Evolutionary conservation across 257 asterid genomes (phyloP), one percentile per base, ranked within the genome.

Genomic region (Cruciata laevipes): DNA sequence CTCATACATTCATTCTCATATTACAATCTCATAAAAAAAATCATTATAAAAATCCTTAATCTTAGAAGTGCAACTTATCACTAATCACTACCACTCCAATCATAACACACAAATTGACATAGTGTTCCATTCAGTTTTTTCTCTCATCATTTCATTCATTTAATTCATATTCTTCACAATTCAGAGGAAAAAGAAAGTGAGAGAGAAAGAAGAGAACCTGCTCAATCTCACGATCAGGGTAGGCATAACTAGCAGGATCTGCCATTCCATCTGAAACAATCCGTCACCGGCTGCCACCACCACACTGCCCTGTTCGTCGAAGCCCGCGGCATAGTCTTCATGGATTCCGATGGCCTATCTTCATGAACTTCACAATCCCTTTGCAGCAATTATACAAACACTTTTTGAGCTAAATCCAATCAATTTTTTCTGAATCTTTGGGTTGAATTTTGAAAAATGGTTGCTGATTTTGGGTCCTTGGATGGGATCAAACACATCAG

Each of bases 191-290:
- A 62, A 14, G 1, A 27, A 1, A 2, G 8, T 7, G 32, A 37
- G n/a, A 59, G 3, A 42, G 1, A 14, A 7, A 24, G 23, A 38
- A 69, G 4, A 59, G 7, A 6, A 80, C 98, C 96, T 87, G 96
- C 67, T 92, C 97, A 75, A 79, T 76, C 76, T 91, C 94, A 35
- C 95, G 91, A 74, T 84, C 89, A 78, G 83, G 79, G 79, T 77
- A 82, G 82, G 79, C 92, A 86, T 79, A 84, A 77, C 91, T 86
- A 89, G 82, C 83, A 83, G 82, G 96, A 90, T 90, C 95, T 90
- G 96, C 99, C 99, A 93, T 93, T 90, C 99, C 97, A 89, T 92
- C 90, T 91, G 94, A 84, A 86, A 87, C 83, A 75, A 85, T 78
- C 81, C 73, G 75, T 67, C 74, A 74, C 69, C 81, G 92, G 76